Evolutionary conservation across 108 stramenopile genomes (phyloP).

Genomic region (Mayamaea pseudoterrestris): DNA sequence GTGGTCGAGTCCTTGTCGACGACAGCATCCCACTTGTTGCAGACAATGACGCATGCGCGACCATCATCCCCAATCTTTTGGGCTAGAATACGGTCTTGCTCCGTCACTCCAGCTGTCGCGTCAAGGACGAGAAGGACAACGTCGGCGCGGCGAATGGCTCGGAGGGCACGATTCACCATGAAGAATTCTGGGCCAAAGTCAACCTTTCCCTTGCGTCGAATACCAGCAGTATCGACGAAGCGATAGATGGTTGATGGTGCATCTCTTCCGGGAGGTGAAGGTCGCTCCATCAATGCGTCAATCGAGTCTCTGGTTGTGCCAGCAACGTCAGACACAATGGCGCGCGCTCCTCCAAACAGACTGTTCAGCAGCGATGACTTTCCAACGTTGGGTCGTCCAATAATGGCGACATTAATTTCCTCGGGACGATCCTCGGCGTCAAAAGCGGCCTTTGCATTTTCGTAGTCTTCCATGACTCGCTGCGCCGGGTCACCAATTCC

Average conservation of each 20-base stretch:
- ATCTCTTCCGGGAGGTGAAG: constrained; percentile 28
- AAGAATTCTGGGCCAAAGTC: constrained; percentile 93
- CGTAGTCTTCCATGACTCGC: constrained; percentile 53
- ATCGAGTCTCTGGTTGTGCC: constrained; percentile 98
- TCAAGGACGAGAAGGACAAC: constrained; percentile 92
- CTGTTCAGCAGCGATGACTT: constrained; percentile 89
- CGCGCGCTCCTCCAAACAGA: constrained; percentile 78
- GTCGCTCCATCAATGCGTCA: constrained; percentile 88
- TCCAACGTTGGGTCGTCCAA: constrained; percentile 97
- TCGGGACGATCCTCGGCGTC: constrained; percentile 50
- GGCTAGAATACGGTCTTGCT: constrained; percentile 90
- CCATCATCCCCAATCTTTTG: constrained; percentile 91
- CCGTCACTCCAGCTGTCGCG: constrained; percentile 90
- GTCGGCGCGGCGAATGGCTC: constrained; percentile 91
- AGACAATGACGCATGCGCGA: constrained; percentile 89
- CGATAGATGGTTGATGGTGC: constrained; percentile 70
- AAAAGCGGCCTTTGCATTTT: constrained; percentile 64
- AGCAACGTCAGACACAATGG: constrained; percentile 91
- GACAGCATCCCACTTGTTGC: constrained; percentile 98
- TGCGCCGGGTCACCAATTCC: constrained; percentile 49
- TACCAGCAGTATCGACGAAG: constrained; percentile 97
- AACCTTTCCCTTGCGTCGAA: constrained; percentile 90
- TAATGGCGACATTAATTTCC: constrained; percentile 89
- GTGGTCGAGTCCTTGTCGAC: constrained; percentile 86
- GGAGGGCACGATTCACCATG: constrained; percentile 95